These are phyloP conservation scores for Hibiscus syriacus DNA, from an alignment of 345 rosid species.

Conservation along the genomic window DNA sequence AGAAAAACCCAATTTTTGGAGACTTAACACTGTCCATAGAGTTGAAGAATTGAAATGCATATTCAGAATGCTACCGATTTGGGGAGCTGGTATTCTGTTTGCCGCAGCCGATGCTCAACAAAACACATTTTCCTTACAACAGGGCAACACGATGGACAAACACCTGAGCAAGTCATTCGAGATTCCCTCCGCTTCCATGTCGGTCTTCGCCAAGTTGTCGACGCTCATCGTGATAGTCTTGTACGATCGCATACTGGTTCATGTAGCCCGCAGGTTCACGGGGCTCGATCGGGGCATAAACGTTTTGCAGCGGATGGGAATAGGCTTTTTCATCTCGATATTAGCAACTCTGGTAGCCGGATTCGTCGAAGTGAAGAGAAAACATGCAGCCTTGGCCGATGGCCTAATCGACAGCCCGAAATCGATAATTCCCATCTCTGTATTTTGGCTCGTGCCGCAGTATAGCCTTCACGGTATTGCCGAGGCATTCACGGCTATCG, in stretches of 20 bases:
- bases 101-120: slow-evolving; percentile 82
- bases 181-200: slow-evolving; percentile 83
- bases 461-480: too few relatives aligned
- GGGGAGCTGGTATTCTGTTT: slow-evolving; percentile 78
- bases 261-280: slow-evolving; percentile 39
- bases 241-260: slow-evolving; percentile 66
- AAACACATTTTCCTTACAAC: slow-evolving; percentile 71
- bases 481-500: too few relatives aligned
- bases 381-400: slow-evolving; percentile 32
- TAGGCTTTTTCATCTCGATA: slow-evolving; percentile 61
- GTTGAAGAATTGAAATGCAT: too few relatives aligned
- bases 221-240: slow-evolving; percentile 63
- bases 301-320: slow-evolving; percentile 75
- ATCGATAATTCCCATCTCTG: too few relatives aligned
- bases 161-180: slow-evolving; percentile 55
- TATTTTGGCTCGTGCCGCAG: too few relatives aligned
- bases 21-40: too few relatives aligned
- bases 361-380: slow-evolving; percentile 55
- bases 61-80: too few relatives aligned
- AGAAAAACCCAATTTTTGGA: slow-evolving; percentile 33
- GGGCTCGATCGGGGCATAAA: slow-evolving; percentile 80
- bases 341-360: slow-evolving; percentile 79
- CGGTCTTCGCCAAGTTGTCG: slow-evolving; percentile 64
- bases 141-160: slow-evolving; percentile 79
- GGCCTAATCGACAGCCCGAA: slow-evolving; percentile 35